Base-by-base conservation (phyloP, 768 basidiomycete species). In the Heimioporus sp. region DNA sequence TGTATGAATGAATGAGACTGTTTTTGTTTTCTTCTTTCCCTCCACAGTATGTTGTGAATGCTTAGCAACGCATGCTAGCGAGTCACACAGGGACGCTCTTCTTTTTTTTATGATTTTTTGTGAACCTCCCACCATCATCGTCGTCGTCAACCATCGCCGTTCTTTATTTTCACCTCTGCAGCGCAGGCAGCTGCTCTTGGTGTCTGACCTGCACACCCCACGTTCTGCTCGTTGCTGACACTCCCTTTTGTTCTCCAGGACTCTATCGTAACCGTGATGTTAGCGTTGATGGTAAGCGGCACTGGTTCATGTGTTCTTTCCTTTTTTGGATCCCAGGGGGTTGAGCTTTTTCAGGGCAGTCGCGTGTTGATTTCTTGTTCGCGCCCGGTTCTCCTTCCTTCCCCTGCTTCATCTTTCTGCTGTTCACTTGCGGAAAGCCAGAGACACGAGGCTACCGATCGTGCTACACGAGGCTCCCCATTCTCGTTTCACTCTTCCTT, bases 381-480 rank as follows among this genome's bases (percentile, higher is more conserved):
- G 58, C 54, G 55, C 16, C 35, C 35, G 46, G 55, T 24, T 36
- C 49, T 57, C 49, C 34, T 63, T 65, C 48, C 43, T 50, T 60
- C 56, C 58, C 57, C 53, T 57, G 54, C 57, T 64, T 46, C 55
- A 57, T 0, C 58, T 61, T 62, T 61, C 55, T 63, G 59, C 61
- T 58, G 65, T 65, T 58, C 58, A 63, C 61, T 62, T 63, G 71
- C 68, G 63, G 66, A 70, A 72, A 76, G 73, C 67, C 66, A 73
- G 69, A 67, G 58, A 72, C 78, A 79, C 78, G 78, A 79, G 77
- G 77, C 72, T 60, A 66, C 60, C 56, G 65, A 65, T 66, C 65
- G 60, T 66, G 59, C 59, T 61, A 69, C 76, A 79, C 78, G 77
- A 79, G 77, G 77, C 75, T 60, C 63, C 69, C 68, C 67, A 62